Evolutionary conservation across 1,284 basidiomycete genomes (phyloP).

Genomic region (Cutaneotrichosporon sp.): DNA sequence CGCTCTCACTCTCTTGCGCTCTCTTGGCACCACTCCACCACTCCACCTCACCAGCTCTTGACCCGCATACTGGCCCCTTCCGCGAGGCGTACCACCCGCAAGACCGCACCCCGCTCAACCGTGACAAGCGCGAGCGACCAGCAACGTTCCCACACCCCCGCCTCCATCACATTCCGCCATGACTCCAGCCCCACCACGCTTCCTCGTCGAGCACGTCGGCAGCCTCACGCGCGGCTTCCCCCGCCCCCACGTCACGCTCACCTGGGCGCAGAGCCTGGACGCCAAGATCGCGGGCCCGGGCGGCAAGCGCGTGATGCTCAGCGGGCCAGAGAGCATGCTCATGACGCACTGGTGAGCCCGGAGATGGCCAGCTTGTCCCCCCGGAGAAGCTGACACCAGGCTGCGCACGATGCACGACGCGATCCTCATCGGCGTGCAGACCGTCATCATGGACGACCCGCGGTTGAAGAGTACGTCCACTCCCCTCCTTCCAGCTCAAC

Average conservation of each 20-base stretch:
- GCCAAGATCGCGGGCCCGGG: constrained; percentile 81
- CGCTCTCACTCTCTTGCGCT: too few species aligned
- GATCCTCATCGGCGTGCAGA: constrained; percentile 88
- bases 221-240: constrained; percentile 11
- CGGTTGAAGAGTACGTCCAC: constrained; percentile 82
- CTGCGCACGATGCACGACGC: constrained; percentile 87
- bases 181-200: constrained; percentile 9
- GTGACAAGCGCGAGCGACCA: background rate
- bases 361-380: too few species aligned
- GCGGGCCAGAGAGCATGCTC: constrained; percentile 81
- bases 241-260: constrained; percentile 65
- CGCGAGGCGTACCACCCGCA: too few species aligned
- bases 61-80: too few species aligned
- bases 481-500: too few species aligned
- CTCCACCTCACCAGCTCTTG: too few species aligned
- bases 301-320: constrained; percentile 76
- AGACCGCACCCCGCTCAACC: background rate
- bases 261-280: constrained; percentile 94
- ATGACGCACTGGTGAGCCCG: constrained; percentile 85
- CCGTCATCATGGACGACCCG: constrained; percentile 87
- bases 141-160: background rate
- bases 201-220: constrained; percentile 20
- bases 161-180: background rate
- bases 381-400: constrained; percentile 59
- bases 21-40: too few species aligned